phyloP scores from a whole-genome alignment of 352 stramenopile genomes.

The Phytophthora pisi region DNA sequence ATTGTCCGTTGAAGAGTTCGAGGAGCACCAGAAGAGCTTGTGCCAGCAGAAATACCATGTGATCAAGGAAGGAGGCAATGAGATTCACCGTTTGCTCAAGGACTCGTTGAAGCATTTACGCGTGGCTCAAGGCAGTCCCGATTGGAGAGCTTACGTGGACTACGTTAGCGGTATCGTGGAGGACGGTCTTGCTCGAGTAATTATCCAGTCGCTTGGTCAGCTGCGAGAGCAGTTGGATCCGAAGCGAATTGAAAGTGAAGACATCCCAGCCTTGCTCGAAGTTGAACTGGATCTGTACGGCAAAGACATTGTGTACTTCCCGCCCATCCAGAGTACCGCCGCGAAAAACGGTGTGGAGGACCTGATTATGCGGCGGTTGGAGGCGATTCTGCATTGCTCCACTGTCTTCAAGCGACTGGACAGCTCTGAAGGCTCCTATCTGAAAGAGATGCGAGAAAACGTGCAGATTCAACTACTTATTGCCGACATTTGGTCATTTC shows the following conservation, averaged over 20 bases:
- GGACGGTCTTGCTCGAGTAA: conserved; percentile 74
- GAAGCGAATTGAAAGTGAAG: conserved; percentile 79
- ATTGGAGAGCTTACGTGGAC: conserved; percentile 94
- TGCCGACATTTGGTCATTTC: conserved; percentile 79
- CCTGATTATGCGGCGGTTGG: conserved; percentile 66
- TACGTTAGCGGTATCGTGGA: conserved; percentile 93
- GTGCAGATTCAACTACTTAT: conserved; percentile 76
- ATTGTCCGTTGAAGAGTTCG: conserved; percentile 82
- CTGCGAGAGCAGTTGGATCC: conserved; percentile 88
- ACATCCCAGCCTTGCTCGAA: conserved; percentile 88
- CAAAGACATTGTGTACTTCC: conserved; percentile 86
- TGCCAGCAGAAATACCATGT: conserved; percentile 84
- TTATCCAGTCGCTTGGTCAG: conserved; percentile 69
- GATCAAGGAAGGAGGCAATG: conserved; percentile 90
- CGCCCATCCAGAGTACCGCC: conserved; percentile 52
- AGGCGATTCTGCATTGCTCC: conserved; percentile 68
- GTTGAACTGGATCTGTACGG: conserved; percentile 92
- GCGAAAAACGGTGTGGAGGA: conserved; percentile 65
- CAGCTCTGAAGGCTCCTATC: conserved; percentile 84
- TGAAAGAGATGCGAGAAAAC: conserved; percentile 91
- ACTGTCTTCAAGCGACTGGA: conserved; percentile 89
- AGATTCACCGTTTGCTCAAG: conserved; percentile 89
- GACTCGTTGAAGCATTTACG: conserved; percentile 91
- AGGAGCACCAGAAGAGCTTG: conserved; percentile 76
- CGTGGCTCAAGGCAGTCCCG: conserved; percentile 88